These are phyloP conservation scores for Cyamopsis tetragonoloba DNA, from an alignment of 306 rosid genomes.

Conservation along the genomic window DNA sequence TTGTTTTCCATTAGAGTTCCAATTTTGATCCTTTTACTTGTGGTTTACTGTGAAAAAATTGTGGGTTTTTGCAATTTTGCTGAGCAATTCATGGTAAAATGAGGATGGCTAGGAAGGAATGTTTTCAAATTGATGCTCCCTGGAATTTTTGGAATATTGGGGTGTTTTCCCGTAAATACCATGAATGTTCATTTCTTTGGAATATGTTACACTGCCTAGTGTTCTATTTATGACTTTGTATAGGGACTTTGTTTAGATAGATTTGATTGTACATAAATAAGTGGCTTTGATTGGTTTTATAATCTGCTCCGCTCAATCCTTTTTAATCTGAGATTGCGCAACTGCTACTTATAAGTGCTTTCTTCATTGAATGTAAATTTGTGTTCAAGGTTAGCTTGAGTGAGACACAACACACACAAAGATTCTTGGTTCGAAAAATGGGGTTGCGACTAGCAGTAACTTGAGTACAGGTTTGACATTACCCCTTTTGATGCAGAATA, in stretches of 20 bases:
- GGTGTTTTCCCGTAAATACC: neutral
- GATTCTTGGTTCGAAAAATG: slow-evolving; percentile 48
- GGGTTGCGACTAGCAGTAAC: slow-evolving; percentile 58
- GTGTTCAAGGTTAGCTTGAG: neutral
- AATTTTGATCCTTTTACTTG: neutral
- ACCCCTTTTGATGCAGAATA: slow-evolving; percentile 1
- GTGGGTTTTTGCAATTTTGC: slow-evolving; percentile 25
- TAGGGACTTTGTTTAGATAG: neutral
- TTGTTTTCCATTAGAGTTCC: slow-evolving; percentile 22
- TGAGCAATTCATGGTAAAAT: neutral
- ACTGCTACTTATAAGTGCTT: neutral
- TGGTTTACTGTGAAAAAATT: neutral
- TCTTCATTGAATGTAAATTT: neutral
- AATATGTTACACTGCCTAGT: neutral
- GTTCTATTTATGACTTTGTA: neutral
- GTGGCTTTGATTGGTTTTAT: neutral
- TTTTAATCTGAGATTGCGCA: neutral
- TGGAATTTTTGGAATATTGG: neutral
- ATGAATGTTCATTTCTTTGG: neutral
- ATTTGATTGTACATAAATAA: neutral
- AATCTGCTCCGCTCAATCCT: too few relatives aligned
- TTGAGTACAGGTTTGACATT: slow-evolving; percentile 29
- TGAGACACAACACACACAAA: neutral
- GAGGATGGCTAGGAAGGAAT: neutral
- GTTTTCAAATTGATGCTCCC: neutral